Evolutionary conservation across 169 alveolate species (phyloP).

Genomic region (Plasmodium cynomolgi): DNA sequence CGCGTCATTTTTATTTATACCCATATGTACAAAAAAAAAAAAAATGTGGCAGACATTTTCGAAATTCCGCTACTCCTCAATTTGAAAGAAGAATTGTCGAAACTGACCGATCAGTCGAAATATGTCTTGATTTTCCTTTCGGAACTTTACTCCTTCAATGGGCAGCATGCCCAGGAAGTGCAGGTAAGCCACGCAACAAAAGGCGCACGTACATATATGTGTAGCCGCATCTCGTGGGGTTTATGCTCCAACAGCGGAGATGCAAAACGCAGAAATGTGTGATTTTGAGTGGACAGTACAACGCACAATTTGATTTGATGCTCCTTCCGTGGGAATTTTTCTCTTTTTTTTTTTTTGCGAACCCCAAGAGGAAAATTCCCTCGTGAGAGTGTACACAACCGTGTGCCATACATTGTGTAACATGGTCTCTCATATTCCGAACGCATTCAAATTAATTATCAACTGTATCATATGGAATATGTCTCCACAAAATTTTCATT

Average conservation of each 20-base stretch:
- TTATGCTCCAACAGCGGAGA: no score
- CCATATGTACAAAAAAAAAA: constrained; percentile 3
- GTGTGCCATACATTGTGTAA: background rate
- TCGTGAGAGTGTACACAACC: background rate
- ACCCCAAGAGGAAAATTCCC: background rate
- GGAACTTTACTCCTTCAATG: constrained; percentile 51
- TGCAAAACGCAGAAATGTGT: background rate
- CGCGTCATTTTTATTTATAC: constrained; percentile 40
- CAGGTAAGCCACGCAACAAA: constrained; percentile 4
- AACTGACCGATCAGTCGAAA: constrained; percentile 24
- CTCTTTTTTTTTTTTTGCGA: background rate
- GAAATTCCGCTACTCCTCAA: constrained; percentile 36
- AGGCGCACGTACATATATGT: background rate
- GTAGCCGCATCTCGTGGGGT: background rate
- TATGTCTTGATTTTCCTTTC: constrained; percentile 39
- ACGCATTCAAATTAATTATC: background rate
- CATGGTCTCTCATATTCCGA: background rate
- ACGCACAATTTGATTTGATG: background rate
- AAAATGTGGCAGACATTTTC: constrained; percentile 21
- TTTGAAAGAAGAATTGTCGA: constrained; percentile 14
- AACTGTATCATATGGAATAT: background rate
- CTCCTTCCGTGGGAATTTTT: background rate
- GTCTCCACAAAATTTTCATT: background rate
- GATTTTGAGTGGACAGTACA: background rate
- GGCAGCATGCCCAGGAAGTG: background rate